Percentiles rank a stretch among this genome's conserved stretches.
Evolutionary conservation across 1,284 basidiomycete species (phyloP).

Genomic region (Ustilago bromivora): DNA sequence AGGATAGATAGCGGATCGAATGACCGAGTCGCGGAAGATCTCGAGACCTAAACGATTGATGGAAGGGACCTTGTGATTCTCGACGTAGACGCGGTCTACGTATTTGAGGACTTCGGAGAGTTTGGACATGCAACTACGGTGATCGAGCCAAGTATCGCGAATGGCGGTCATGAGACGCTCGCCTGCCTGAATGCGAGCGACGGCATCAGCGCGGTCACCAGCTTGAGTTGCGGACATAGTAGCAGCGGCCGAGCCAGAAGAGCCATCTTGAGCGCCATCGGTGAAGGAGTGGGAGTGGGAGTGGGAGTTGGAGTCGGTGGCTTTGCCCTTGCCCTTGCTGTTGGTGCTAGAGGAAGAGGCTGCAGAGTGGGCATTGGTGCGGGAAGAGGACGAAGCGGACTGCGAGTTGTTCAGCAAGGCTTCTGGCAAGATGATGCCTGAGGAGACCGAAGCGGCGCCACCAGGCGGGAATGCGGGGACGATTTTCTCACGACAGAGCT

Average conservation of each 20-base stretch:
- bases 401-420: conserved; percentile 68
- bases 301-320: conserved; percentile 18
- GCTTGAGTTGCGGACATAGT: conserved; percentile 50
- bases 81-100: conserved; percentile 75
- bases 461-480: conserved; percentile 81
- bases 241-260: conserved; percentile 24
- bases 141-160: conserved; percentile 92
- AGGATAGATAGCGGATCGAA: conserved; percentile 74
- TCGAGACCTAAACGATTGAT: conserved; percentile 86
- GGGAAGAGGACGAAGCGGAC: conserved; percentile 25
- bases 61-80: conserved; percentile 68
- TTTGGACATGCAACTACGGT: conserved; percentile 88
- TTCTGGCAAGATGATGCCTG: conserved; percentile 71
- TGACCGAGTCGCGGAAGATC: conserved; percentile 85
- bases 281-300: conserved; percentile 14
- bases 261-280: conserved; percentile 8
- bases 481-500: conserved; percentile 81
- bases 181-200: conserved; percentile 74
- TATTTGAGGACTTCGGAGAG: conserved; percentile 92
- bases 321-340: conserved; percentile 57
- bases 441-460: conserved; percentile 70
- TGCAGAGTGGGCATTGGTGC: conserved; percentile 20
- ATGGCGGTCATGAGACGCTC: conserved; percentile 87
- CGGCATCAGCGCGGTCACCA: conserved; percentile 58
- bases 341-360: conserved; percentile 2